Percentiles rank a stretch among this genome's conserved stretches.
Evolutionary conservation across 352 stramenopile genomes (phyloP).

Genomic region (Albugo candida): DNA sequence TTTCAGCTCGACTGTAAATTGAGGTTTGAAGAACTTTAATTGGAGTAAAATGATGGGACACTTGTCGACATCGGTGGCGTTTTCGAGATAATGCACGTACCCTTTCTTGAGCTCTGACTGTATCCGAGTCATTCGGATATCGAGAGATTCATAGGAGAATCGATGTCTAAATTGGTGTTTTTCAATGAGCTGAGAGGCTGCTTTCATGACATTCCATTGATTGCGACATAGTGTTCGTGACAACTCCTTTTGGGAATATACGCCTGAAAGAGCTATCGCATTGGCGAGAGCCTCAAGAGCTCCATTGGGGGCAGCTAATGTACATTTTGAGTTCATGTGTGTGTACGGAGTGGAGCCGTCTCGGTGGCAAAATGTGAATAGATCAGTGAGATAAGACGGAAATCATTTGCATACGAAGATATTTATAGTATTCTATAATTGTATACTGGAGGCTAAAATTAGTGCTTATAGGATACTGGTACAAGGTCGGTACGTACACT

Average conservation of each 20-base stretch:
- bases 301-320: too few species aligned
- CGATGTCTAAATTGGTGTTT: slow-evolving; percentile 31
- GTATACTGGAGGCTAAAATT: too few species aligned
- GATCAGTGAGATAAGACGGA: too few species aligned
- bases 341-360: too few species aligned
- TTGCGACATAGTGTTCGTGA: slow-evolving; percentile 38
- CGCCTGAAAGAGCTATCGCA: slow-evolving; percentile 40
- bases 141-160: slow-evolving; percentile 31
- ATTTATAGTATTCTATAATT: too few species aligned
- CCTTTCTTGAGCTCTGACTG: slow-evolving; percentile 51
- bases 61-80: slow-evolving; percentile 23
- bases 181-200: slow-evolving; percentile 44
- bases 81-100: slow-evolving; percentile 50
- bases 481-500: too few species aligned
- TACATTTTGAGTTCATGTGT: too few species aligned
- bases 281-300: slow-evolving; percentile 25
- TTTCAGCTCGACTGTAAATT: slow-evolving; percentile 31
- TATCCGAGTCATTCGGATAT: slow-evolving; percentile 32
- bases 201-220: slow-evolving; percentile 39
- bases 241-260: slow-evolving; percentile 31
- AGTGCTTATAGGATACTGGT: too few species aligned
- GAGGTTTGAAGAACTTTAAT: slow-evolving; percentile 39
- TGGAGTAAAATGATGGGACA: slow-evolving; percentile 38
- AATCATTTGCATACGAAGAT: too few species aligned
- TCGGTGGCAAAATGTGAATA: too few species aligned